Base-by-base conservation (phyloP, 2,329 filamentous ascomycete species). In the Cladophialophora immunda region DNA sequence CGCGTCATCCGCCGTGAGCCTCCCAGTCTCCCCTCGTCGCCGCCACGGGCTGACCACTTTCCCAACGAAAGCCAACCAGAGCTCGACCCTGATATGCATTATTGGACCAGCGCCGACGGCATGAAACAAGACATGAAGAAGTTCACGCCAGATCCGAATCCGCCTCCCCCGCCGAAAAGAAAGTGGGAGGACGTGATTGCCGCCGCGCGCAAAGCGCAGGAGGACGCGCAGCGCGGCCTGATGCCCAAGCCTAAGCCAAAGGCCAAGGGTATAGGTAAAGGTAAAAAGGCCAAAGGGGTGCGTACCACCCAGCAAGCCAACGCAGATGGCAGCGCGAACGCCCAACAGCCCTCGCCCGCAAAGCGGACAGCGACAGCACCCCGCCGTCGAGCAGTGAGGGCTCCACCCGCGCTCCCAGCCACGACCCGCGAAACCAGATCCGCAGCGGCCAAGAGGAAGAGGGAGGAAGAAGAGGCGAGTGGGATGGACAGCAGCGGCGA, bases 91-190 rank as follows among this genome's bases (percentile, higher is more conserved):
- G 8, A 45, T 27, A 6, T 41, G 34, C 55, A 58, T 17, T 27
- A 58, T 45, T 36, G 25, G 25, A 38, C 34, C 15, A 38, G 55
- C 17, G n/a, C 34, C 8, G 34, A 25, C n/a, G 55, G 55, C 19
- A 15, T 45, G 55, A 58, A 58, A 38, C 9, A 27, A 19, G 32
- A 34, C 34, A 36, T 58, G 55, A 36, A 38, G 22, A 19, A 22
- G 15, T 58, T 41, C 17, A 15, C 9, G 7, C 17, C 55, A 15
- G 36, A 58, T 45, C 32, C 32, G 13, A 41, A 58, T 41, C 15
- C 19, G 17, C 7, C 57, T 6, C 36, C 38, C 5, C 38, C 38
- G 2, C 22, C 25, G 15, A 17, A 6, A 32, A 50, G 57, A 17
- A 50, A 15, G 45, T 47, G 19, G 27, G 38, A 50, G 4, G 38